Evolutionary conservation across 208 protist genomes (phyloP).

Genomic region (Crithidia fasciculata): DNA sequence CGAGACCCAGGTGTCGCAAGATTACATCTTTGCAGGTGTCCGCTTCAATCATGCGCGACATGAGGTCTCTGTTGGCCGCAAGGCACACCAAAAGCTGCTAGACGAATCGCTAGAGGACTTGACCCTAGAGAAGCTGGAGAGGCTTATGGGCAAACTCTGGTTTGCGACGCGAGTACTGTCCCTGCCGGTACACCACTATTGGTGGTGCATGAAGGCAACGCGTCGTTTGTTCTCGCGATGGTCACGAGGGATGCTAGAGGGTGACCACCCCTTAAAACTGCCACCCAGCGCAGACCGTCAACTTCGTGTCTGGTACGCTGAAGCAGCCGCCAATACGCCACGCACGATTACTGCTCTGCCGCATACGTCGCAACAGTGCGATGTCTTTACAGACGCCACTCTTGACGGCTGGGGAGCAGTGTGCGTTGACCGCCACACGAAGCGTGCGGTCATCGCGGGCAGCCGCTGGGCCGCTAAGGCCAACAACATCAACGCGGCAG

Average conservation of each 20-base stretch:
- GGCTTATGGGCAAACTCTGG: slow-evolving; percentile 25
- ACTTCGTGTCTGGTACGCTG: slow-evolving; percentile 7
- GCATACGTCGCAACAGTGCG: background rate
- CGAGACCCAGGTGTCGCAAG: slow-evolving; percentile 12
- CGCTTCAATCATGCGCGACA: slow-evolving; percentile 8
- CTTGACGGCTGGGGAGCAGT: slow-evolving; percentile 29
- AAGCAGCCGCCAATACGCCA: background rate
- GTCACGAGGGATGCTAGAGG: slow-evolving; percentile 12
- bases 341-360: background rate
- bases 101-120: slow-evolving; percentile 8
- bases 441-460: slow-evolving; percentile 10
- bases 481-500: slow-evolving; percentile 26
- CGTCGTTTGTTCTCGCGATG: slow-evolving; percentile 22
- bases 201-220: slow-evolving; percentile 23
- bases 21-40: slow-evolving; percentile 24
- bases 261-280: slow-evolving; percentile 1
- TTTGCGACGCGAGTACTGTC: slow-evolving; percentile 22
- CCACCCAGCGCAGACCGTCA: slow-evolving; percentile 1
- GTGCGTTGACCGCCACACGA: slow-evolving; percentile 21
- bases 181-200: slow-evolving; percentile 18
- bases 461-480: background rate
- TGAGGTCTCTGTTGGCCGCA: slow-evolving; percentile 4
- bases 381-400: slow-evolving; percentile 30
- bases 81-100: slow-evolving; percentile 19
- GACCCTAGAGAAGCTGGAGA: slow-evolving; percentile 18